Evolutionary conservation across 2,329 filamentous ascomycete genomes (phyloP).

Genomic region (Aspergillus pseudonomiae): DNA sequence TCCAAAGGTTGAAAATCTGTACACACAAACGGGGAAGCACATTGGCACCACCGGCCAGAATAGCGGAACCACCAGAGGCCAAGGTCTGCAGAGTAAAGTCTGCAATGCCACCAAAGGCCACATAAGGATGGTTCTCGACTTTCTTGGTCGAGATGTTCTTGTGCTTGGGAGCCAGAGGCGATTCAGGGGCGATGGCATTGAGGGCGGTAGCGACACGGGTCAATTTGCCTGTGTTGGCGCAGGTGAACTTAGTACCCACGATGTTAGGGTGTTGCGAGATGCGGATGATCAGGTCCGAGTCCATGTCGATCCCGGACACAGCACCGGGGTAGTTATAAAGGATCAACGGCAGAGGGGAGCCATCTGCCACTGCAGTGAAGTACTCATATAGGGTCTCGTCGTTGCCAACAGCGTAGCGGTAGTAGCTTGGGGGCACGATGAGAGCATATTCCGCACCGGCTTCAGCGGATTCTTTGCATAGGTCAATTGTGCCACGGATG

Average conservation of each 20-base stretch:
- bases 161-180: conserved; percentile 34
- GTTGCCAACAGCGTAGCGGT: conserved; percentile 71
- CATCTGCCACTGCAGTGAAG: conserved; percentile 75
- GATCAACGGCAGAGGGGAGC: conserved; percentile 74
- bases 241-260: conserved; percentile 88
- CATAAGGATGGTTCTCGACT: conserved; percentile 58
- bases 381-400: conserved; percentile 74
- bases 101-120: conserved; percentile 86
- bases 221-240: conserved; percentile 86
- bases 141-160: conserved; percentile 32
- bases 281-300: conserved; percentile 81
- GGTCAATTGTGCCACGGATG: conserved; percentile 76
- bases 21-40: conserved; percentile 84
- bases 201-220: conserved; percentile 76
- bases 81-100: conserved; percentile 86
- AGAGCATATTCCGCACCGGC: conserved; percentile 81
- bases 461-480: conserved; percentile 66
- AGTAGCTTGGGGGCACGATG: conserved; percentile 81
- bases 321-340: conserved; percentile 92
- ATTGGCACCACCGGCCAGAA: conserved; percentile 85
- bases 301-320: conserved; percentile 84
- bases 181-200: conserved; percentile 67
- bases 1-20: conserved; percentile 77
- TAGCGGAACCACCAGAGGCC: conserved; percentile 77
- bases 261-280: conserved; percentile 82